Conservation (phyloP, 192 early-diverging fungal genomes). For the Gigaspora rosea region DNA sequence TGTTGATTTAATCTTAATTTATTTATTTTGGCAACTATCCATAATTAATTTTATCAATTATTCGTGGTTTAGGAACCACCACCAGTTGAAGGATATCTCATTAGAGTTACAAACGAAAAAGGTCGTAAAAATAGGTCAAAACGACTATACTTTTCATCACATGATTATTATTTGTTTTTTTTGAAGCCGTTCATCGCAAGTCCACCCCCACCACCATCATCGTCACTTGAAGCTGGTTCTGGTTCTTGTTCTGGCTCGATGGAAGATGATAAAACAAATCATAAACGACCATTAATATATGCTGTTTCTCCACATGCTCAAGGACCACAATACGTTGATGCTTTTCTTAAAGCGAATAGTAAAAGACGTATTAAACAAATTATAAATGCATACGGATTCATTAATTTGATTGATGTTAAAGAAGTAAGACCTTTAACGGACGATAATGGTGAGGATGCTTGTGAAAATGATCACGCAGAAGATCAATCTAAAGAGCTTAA, state of each 20-base stretch:
- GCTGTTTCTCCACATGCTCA: conserved; percentile 39
- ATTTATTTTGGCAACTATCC: not conserved
- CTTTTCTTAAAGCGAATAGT: not conserved
- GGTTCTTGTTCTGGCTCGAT: not conserved
- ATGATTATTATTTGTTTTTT: conserved; percentile 45
- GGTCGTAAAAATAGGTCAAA: conserved; percentile 34
- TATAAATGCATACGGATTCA: not conserved
- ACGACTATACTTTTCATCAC: conserved; percentile 43
- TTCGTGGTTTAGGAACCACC: conserved; percentile 35
- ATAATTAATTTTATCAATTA: not conserved
- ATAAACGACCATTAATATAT: conserved; percentile 39
- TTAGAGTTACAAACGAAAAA: conserved; percentile 40
- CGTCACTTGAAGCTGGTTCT: not conserved
- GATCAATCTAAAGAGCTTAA: not conserved
- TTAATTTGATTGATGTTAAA: conserved; percentile 10
- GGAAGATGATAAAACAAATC: not conserved
- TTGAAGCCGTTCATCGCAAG: conserved; percentile 33
- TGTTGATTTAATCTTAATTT: not conserved
- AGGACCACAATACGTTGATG: conserved; percentile 38
- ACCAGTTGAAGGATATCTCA: conserved; percentile 43
- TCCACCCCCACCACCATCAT: conserved; percentile 36
- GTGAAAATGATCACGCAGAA: not conserved
- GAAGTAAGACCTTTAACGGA: not conserved
- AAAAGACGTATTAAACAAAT: conserved; percentile 18
- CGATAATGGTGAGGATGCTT: not conserved